Evolutionary conservation across 129 eudicot genomes (phyloP).

Genomic region (Tanacetum coccineum): DNA sequence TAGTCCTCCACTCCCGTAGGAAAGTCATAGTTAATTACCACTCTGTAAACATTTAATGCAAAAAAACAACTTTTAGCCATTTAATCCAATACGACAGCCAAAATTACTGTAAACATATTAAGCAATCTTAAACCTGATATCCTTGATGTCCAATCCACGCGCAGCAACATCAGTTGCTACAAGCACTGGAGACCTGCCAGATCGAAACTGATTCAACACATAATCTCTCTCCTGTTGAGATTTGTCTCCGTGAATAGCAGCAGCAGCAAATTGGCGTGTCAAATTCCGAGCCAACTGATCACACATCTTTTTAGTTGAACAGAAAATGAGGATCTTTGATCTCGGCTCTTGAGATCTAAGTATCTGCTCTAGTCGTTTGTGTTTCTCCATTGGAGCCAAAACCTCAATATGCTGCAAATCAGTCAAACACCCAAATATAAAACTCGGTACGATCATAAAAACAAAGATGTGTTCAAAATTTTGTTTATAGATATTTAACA

Average conservation of each 20-base stretch:
- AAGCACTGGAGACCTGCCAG: constrained; percentile 84
- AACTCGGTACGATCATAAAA: not conserved
- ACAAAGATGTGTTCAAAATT: not conserved
- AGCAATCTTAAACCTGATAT: constrained; percentile 58
- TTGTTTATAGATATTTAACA: not conserved
- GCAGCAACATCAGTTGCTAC: constrained; percentile 99
- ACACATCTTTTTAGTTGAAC: constrained; percentile 97
- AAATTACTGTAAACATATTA: not conserved
- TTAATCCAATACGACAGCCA: not conserved
- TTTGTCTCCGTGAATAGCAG: constrained; percentile 97
- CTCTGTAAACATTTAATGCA: constrained; percentile 36
- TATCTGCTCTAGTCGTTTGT: constrained; percentile 72
- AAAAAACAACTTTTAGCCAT: not conserved
- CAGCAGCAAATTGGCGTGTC: constrained; percentile 76
- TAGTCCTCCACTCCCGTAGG: constrained; percentile 95
- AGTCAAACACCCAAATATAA: not conserved
- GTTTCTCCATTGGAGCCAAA: constrained; percentile 70
- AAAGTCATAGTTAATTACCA: constrained; percentile 87
- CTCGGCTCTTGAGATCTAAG: constrained; percentile 93
- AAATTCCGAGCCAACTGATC: constrained; percentile 78
- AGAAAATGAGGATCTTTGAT: constrained; percentile 76
- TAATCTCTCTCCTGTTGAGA: constrained; percentile 86
- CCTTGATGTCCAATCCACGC: constrained; percentile 91
- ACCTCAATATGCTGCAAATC: constrained; percentile 68
- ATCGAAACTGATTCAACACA: constrained; percentile 82